Evolutionary conservation across 768 basidiomycete species (phyloP).

Genomic region (Amanita muscaria): DNA sequence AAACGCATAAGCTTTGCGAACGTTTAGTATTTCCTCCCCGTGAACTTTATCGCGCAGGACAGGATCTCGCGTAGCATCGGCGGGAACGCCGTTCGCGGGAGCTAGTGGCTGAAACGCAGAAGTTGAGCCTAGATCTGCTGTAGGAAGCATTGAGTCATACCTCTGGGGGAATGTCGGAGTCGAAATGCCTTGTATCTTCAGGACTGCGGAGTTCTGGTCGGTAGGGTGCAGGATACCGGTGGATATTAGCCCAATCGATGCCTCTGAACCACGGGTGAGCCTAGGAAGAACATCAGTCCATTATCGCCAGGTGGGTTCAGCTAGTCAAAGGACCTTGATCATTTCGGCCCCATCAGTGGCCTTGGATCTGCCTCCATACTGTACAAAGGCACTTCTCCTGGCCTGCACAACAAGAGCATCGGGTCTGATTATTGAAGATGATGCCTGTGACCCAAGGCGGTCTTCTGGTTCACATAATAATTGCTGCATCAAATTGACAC

Average conservation of each 20-base stretch:
- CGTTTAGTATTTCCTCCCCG: constrained; percentile 78
- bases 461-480: constrained; percentile 95
- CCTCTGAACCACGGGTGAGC: constrained; percentile 86
- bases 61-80: constrained; percentile 84
- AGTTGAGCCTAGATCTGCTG: constrained; percentile 17
- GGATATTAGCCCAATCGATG: constrained; percentile 85
- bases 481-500: constrained; percentile 77
- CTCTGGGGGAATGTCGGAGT: constrained; percentile 88
- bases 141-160: constrained; percentile 34
- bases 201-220: constrained; percentile 73
- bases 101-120: constrained; percentile 66
- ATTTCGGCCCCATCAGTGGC: constrained; percentile 79
- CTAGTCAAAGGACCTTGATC: constrained; percentile 59
- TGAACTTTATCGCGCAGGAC: constrained; percentile 79
- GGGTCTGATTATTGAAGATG: constrained; percentile 61
- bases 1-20: constrained; percentile 87
- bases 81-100: constrained; percentile 77
- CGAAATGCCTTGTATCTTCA: constrained; percentile 92
- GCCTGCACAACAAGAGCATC: constrained; percentile 70
- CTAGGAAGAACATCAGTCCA: constrained; percentile 28
- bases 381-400: constrained; percentile 65
- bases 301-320: constrained; percentile 11
- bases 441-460: constrained; percentile 72
- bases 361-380: constrained; percentile 34
- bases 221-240: constrained; percentile 80